phyloP scores from a whole-genome alignment of 75 land plant genomes.

The Sequoiadendron giganteum region DNA sequence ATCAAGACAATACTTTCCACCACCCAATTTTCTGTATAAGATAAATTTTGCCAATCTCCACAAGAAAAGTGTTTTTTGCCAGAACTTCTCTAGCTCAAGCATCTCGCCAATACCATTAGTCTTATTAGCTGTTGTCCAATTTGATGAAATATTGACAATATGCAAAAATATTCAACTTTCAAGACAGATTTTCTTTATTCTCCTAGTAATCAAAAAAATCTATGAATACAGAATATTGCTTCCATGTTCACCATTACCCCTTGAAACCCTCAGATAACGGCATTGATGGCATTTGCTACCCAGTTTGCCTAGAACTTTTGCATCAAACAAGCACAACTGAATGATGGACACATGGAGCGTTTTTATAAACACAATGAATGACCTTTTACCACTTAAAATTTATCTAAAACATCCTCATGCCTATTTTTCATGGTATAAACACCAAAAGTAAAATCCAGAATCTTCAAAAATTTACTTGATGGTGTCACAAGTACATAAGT shows the following conservation, averaged over 20 bases:
- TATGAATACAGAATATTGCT: background rate
- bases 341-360: background rate
- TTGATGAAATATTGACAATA: background rate
- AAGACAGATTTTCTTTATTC: background rate
- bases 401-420: background rate
- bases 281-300: background rate
- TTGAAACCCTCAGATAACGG: background rate
- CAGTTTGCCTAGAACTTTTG: background rate
- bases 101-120: background rate
- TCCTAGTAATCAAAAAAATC: background rate
- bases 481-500: background rate
- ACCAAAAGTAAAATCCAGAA: background rate
- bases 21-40: background rate
- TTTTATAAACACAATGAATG: background rate
- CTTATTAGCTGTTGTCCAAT: background rate
- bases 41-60: background rate
- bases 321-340: background rate
- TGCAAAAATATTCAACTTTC: background rate
- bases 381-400: background rate
- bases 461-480: background rate
- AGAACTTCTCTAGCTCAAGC: background rate
- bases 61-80: background rate
- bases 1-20: background rate
- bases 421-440: background rate
- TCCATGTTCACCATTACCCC: background rate